Percentiles rank a stretch among this genome's conserved stretches.
These are phyloP conservation scores for Colletotrichum costaricense DNA, from an alignment of 2,329 filamentous ascomycete species.

Conservation along the genomic window DNA sequence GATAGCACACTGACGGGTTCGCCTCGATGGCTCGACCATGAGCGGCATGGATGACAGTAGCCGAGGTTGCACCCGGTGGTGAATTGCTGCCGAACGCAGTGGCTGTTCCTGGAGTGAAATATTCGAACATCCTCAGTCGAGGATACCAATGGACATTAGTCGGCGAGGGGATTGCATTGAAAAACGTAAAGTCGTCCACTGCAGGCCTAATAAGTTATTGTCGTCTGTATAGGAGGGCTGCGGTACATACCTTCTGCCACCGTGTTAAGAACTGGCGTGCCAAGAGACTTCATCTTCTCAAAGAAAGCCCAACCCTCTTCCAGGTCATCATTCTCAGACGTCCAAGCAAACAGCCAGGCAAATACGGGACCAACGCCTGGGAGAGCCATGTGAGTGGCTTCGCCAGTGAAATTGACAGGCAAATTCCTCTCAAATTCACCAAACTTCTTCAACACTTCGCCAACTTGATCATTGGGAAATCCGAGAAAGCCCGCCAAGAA, in stretches of 20 bases:
- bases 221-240: not conserved
- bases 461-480: constrained; percentile 38
- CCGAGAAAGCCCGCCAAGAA: constrained; percentile 20
- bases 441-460: constrained; percentile 35
- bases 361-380: constrained; percentile 22
- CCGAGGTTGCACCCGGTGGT: constrained; percentile 9
- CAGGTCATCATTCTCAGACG: constrained; percentile 13
- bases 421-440: constrained; percentile 39
- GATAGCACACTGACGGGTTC: constrained; percentile 26
- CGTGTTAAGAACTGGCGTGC: constrained; percentile 12
- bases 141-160: not conserved
- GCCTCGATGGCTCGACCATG: constrained; percentile 14
- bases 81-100: not conserved
- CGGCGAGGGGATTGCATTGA: not conserved
- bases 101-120: not conserved
- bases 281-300: constrained; percentile 21
- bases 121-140: constrained; percentile 9
- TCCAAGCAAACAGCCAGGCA: constrained; percentile 24
- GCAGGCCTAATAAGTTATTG: not conserved
- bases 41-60: constrained; percentile 15
- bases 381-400: constrained; percentile 7
- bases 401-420: constrained; percentile 37
- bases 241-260: constrained; percentile 11
- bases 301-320: constrained; percentile 19
- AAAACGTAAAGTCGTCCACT: constrained; percentile 27